Evolutionary conservation across 345 rosid species (phyloP), one percentile per base, ranked within the genome.

Genomic region (Acer saccharum): DNA sequence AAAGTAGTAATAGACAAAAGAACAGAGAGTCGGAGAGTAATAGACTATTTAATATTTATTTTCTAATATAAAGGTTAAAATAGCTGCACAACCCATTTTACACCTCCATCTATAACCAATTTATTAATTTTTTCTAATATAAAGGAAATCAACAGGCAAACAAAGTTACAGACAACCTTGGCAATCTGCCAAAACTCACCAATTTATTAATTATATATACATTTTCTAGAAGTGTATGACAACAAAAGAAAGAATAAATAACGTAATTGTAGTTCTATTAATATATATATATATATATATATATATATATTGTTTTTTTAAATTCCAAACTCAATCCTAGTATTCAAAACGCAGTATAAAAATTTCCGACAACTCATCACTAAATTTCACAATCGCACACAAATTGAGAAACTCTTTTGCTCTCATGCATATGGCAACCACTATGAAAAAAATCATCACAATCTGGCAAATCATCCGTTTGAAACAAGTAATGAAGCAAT

Each of bases 401-500:
- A 43, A 43, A 7, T 43, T 43, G 46, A 43, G 46, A 43, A 43
- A 43, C 46, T 43, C 74, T 52, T 10, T 17, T 57, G 50, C 50
- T 46, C 50, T 46, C 50, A 10, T 7, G 9, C 46, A 43, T 39
- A 71, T 71, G 75, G 75, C 46, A 27, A 57, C 6, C 32, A 39
- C 71, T 3, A 27, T 60, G 1, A 65, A 46, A 23, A 75, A 52
- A 12, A 25, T 65, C 0, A 66, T 50, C 27, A 50, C 58, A 66
- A 65, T 75, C 63, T 7, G 48, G 32, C 52, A 75, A 48, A 75
- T 75, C 63, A 66, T 75, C 16, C 46, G 7, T 29, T 32, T 75
- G 29, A 75, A 65, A 13, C 75, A 58, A 29, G 63, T 75, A 12
- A 29, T 66, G 55, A 52, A 67, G 43, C 35, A 29, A 7, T 66